Base-by-base conservation (phyloP, 2,329 filamentous ascomycete species). In the Colletotrichum higginsianum region DNA sequence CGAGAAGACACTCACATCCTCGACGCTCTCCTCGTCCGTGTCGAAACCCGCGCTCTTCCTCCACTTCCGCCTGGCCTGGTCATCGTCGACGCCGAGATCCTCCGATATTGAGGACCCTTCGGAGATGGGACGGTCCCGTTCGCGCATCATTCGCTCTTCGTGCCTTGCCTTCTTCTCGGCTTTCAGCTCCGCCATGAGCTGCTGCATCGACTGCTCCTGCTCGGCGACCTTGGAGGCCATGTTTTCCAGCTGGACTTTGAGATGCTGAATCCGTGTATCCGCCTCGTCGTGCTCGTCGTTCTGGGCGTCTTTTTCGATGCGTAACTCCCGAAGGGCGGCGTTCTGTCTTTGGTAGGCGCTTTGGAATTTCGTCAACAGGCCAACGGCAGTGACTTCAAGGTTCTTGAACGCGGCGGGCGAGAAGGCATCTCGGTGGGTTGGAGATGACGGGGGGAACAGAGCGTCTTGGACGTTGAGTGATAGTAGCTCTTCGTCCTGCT, bases 331-430 rank as follows among this genome's bases (percentile, higher is more conserved):
- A 1, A 89, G 78, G n/a, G 85, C 82, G 0, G 82, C 73, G 6
- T 87, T 86, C 30, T 86, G 87, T 65, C 85, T 80, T 58, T 87
- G 87, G 78, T 91, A 92, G 40, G 89, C 90, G 13, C 79, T 80
- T 75, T 92, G 91, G 74, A 91, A 86, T 76, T 84, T 86, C 26
- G 81, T 82, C 30, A 92, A 78, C 5, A 91, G 80, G 4, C 87
- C 86, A 5, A 83, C 81, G 3, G 90, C 90, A 67, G 89, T 90
- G 73, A 82, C 80, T 69, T 89, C 88, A n/a, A 91, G 82, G 76
- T 89, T 91, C 77, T 89, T 90, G 80, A 86, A 92, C 12, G 87
- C 86, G 0, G 87, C 84, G 0, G 89, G 89, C 1, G 89, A 90
- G 78, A 90, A 89, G 1, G 86, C 77, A 50, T 89, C 86, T 47